These are phyloP conservation scores for Schizophyllum commune DNA, from an alignment of 1,284 basidiomycete species.

Conservation along the genomic window DNA sequence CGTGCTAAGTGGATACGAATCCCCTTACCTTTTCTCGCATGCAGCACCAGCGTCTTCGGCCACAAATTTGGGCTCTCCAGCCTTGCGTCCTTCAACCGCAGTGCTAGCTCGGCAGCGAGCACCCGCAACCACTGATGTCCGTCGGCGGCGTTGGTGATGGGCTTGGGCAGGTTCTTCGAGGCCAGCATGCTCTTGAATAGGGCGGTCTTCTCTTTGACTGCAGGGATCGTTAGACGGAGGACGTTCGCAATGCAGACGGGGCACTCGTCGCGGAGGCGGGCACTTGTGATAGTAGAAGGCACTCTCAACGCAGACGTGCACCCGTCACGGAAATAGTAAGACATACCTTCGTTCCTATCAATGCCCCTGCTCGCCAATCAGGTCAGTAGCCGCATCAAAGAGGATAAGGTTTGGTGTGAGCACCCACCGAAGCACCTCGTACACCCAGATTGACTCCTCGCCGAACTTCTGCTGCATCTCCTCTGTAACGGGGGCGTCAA, in stretches of 20 bases:
- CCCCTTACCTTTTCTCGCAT: constrained; percentile 56
- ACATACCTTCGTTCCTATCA: constrained; percentile 79
- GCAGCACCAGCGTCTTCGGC: constrained; percentile 87
- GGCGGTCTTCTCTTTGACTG: constrained; percentile 81
- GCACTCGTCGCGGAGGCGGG: too few relatives aligned
- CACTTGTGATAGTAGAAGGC: not conserved
- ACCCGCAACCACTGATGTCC: constrained; percentile 89
- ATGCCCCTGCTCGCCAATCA: constrained; percentile 55
- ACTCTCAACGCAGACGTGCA: too few relatives aligned
- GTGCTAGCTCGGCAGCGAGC: constrained; percentile 81
- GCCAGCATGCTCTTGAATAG: constrained; percentile 90
- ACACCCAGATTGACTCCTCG: constrained; percentile 85
- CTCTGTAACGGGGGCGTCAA: constrained; percentile 29
- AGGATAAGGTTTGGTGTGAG: not conserved
- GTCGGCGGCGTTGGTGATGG: constrained; percentile 65
- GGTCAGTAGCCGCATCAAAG: not conserved
- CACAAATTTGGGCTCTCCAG: constrained; percentile 70
- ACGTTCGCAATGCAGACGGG: too few relatives aligned
- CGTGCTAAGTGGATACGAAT: too few relatives aligned
- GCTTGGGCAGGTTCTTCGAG: constrained; percentile 81
- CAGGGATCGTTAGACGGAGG: constrained; percentile 13
- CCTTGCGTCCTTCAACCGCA: constrained; percentile 80
- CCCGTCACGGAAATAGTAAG: not conserved
- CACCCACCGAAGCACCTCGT: constrained; percentile 66
- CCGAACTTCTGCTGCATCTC: constrained; percentile 84